phyloP scores from a whole-genome alignment of 495 filamentous ascomycete species.

The Thozetella sp. region DNA sequence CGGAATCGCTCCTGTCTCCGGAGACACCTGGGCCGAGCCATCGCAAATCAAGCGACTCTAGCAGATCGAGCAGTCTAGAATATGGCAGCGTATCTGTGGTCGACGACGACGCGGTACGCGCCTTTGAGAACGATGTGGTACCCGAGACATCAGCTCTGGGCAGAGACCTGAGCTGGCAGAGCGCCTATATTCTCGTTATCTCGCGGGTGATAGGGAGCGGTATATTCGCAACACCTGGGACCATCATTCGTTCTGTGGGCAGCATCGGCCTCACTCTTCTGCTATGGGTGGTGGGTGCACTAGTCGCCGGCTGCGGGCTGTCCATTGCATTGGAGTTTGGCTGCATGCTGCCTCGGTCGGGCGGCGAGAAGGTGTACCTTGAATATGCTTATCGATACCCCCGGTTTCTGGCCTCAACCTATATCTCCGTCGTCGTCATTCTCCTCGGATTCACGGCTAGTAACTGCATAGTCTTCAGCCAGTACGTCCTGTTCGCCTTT shows the following conservation, averaged over 20 bases:
- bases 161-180: slow-evolving; percentile 66
- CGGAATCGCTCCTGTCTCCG: background rate
- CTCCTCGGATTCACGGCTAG: slow-evolving; percentile 70
- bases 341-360: slow-evolving; percentile 70
- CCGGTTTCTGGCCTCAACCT: slow-evolving; percentile 66
- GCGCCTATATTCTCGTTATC: slow-evolving; percentile 74
- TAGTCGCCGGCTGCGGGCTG: slow-evolving; percentile 62
- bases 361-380: slow-evolving; percentile 77
- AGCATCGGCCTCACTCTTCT: slow-evolving; percentile 66
- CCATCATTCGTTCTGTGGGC: slow-evolving; percentile 66
- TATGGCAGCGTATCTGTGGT: background rate
- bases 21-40: background rate
- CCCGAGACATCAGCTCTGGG: slow-evolving; percentile 65
- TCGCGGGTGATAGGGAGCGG: slow-evolving; percentile 76
- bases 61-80: background rate
- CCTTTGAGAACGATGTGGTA: slow-evolving; percentile 58
- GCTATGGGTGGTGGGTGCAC: slow-evolving; percentile 65
- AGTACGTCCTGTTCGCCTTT: slow-evolving; percentile 68
- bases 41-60: slow-evolving; percentile 12
- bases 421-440: slow-evolving; percentile 69
- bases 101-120: slow-evolving; percentile 9
- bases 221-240: slow-evolving; percentile 75
- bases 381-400: slow-evolving; percentile 74
- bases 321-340: slow-evolving; percentile 69
- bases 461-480: slow-evolving; percentile 72